A percentile compares a stretch with the other conserved stretches of the same genome.
phyloP scores from a whole-genome alignment of 352 stramenopile species.

The Pythium biforme region DNA sequence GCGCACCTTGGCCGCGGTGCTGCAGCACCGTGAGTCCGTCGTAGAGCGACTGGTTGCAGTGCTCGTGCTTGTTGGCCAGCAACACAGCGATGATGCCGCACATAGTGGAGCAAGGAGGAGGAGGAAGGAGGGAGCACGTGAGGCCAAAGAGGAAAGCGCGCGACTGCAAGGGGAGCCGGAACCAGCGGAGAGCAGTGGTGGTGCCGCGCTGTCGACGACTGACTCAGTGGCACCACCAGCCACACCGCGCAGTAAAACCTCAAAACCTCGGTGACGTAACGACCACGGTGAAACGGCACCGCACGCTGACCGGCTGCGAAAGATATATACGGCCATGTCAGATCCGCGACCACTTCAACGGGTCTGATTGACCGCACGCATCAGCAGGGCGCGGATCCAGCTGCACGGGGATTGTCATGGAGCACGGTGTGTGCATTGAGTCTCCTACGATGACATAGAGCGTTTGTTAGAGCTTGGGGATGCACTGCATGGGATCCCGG shows the following conservation, averaged over 20 bases:
- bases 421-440: no score
- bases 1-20: slow-evolving; percentile 94
- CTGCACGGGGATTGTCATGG: no score
- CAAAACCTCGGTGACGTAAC: slow-evolving; percentile 26
- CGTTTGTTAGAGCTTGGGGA: no score
- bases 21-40: slow-evolving; percentile 98
- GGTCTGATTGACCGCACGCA: no score
- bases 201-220: slow-evolving; percentile 19
- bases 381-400: no score
- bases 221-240: slow-evolving; percentile 32
- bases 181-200: slow-evolving; percentile 12
- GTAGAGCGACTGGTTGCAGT: slow-evolving; percentile 94
- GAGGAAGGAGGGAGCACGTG: neutral
- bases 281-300: slow-evolving; percentile 15
- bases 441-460: no score
- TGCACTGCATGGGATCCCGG: no score
- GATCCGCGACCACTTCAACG: slow-evolving; percentile 6
- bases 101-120: slow-evolving; percentile 65
- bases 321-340: slow-evolving; percentile 14
- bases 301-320: slow-evolving; percentile 5
- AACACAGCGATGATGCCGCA: slow-evolving; percentile 98
- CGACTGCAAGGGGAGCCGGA: neutral
- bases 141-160: neutral
- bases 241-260: slow-evolving; percentile 13
- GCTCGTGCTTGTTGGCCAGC: slow-evolving; percentile 93